Evolutionary conservation across 768 basidiomycete genomes (phyloP), one percentile per base, ranked within the genome.

Genomic region (Lactarius indigo): DNA sequence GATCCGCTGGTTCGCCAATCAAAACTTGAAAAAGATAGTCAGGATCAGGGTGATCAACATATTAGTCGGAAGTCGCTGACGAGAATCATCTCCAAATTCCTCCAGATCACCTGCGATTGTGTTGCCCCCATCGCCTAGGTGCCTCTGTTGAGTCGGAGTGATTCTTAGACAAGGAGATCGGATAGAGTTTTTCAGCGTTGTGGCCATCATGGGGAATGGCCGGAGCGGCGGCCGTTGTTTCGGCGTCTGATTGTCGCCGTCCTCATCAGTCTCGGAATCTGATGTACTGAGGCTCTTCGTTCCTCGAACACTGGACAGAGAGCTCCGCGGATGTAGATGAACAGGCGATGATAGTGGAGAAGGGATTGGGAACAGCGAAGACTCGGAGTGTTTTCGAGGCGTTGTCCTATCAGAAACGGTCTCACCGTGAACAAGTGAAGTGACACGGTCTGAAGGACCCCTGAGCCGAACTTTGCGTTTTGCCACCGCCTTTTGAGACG

Each of bases 1-100:
- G 91, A 70, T 94, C 91, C 7, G 80, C 77, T 23, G 74, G 69
- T 3, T 82, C 78, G 41, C 81, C 80, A 31, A 85, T 74, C 12
- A 84, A 82, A 54, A 87, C 87, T 89, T 52, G 50, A 66, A 15
- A 30, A 61, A 30, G n/a, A 55, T 41, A 33, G 52, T 62, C 44
- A 63, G 47, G n/a, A 52, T 42, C 13, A 23, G 26, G 18, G n/a
- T 12, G 39, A 55, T 26, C 26, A 41, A 42, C 35, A 44, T 23
- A 35, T 44, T 28, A 55, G 13, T 54, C 17, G 13, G 56, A 50
- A 18, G 57, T 50, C 15, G 57, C 70, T 70, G 55, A 70, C 70
- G 55, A 57, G 70, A 70, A 55, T 70, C 62, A 66, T 70, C 62
- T 9, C 10, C 57, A 42, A 62, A 47, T n/a, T 31, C 60, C 12